phyloP scores from a whole-genome alignment of 345 rosid genomes.

The Physaria fendleri region DNA sequence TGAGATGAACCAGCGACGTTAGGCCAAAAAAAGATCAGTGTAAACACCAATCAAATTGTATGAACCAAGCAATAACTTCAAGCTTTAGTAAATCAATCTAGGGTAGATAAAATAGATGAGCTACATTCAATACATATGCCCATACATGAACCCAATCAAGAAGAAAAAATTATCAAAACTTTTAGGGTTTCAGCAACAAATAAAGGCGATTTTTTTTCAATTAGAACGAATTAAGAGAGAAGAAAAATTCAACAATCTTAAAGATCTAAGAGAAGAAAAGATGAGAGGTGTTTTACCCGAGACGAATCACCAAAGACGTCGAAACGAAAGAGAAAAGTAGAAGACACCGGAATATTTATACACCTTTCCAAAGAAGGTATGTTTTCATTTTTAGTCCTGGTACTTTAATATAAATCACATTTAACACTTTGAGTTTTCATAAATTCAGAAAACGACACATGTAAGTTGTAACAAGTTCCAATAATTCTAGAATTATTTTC shows the following conservation, averaged over 20 bases:
- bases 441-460: neutral
- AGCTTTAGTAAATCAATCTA: neutral
- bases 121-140: neutral
- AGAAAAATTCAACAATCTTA: neutral
- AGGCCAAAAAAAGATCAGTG: neutral
- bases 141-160: neutral
- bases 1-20: neutral
- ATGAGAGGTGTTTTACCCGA: constrained; percentile 6
- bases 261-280: neutral
- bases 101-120: neutral
- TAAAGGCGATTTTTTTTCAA: neutral
- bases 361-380: neutral
- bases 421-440: neutral
- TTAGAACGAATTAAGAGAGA: neutral
- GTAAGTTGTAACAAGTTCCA: neutral
- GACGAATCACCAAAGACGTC: neutral
- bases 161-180: neutral
- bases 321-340: neutral
- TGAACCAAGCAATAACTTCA: neutral
- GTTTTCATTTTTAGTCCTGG: constrained; percentile 2
- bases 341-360: neutral
- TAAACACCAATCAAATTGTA: neutral
- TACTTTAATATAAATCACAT: neutral
- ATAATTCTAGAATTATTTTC: too few relatives aligned
- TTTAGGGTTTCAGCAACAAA: neutral